Base-by-base conservation (phyloP, 345 rosid genomes). In the Psidium guajava region DNA sequence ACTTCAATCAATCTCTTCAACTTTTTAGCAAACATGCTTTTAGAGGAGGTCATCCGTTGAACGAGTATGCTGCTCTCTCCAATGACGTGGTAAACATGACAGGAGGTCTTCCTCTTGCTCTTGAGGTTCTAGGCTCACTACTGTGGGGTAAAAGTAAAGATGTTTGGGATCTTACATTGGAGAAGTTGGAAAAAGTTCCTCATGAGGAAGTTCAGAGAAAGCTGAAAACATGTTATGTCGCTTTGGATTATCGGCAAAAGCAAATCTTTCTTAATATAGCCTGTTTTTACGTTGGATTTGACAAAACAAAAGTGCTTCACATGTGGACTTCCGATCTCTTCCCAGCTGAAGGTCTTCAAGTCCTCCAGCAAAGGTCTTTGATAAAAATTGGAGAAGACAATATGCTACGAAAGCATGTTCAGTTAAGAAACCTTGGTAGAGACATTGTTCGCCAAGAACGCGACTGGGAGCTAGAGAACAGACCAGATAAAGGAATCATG, bases 111-210 rank as follows among this genome's bases (percentile, higher is more conserved):
- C 61, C 61, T 57, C 61, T 57, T 57, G 61, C 61, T 57, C 61
- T 57, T 57, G 1, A 57, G 6, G 61, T 25, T 57, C 24, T 57
- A 57, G 61, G 61, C 4, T 24, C 5, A 0, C 3, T 10, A 0
- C 61, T 24, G 0, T 11, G 0, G 1, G 6, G 1, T 3, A 56
- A 4, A 5, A 2, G 27, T 1, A 24, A 56, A 56, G 28, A 56
- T 56, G 1, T 24, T 24, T 57, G 61, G 61, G 61, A 9, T 57
- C 27, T 0, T 9, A 57, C 2, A 57, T 24, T 57, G 27, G 0
- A 57, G 27, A 57, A 57, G 27, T 57, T 57, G 27, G 0, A 10
- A 57, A 24, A 57, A 13, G 27, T 57, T 57, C 61, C 61, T 0
- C 1, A 2, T 9, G 1, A 57, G 1, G 27, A 57, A 57, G 61